Base-by-base conservation (phyloP, 2,329 filamentous ascomycete species). In the Anthostomella pinea region DNA sequence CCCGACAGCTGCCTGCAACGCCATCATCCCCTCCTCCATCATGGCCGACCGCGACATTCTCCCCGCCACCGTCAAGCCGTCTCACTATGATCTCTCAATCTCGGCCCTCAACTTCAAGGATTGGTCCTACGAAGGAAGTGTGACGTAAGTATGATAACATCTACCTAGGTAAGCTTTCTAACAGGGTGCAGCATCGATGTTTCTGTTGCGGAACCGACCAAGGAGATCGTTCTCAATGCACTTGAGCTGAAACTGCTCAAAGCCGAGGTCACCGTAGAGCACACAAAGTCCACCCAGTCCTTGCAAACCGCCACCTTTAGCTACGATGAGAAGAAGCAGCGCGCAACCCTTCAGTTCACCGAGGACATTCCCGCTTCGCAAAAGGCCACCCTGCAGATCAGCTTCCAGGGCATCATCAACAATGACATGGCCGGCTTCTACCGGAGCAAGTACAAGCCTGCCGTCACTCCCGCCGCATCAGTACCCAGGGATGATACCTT, bases 351-450 rank as follows among this genome's bases (percentile, higher is more conserved):
- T 51, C 70, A 72, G 50, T 95, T 98, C 60, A 58, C 79, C 21
- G 72, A 85, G 48, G 81, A 85, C 55, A 69, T 96, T 21, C 75
- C 82, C 13, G 70, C 77, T 20, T 75, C 83, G 16, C 72, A 81
- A 41, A 80, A 85, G 59, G 82, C 83, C 16, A 60, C 72, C 5
- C 64, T 95, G 26, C 70, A 74, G 30, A 77, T 95, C 57, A 73
- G 79, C 14, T 95, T 93, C 57, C 75, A 85, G 53, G 90, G 87
- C 42, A 82, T 75, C 41, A 84, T 95, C 65, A 95, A 95, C 71
- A 87, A 87, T 58, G 79, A 85, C 48, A 95, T 95, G 88, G 84
- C 87, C 41, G 89, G 90, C 25, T 95, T 95, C 72, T 95, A 93
- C 66, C 82, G 89, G 49, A 90, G 87, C 57, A 89, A 93, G 69